Evolutionary conservation across 2,329 filamentous ascomycete species (phyloP).

Genomic region (Epicoccum nigrum): DNA sequence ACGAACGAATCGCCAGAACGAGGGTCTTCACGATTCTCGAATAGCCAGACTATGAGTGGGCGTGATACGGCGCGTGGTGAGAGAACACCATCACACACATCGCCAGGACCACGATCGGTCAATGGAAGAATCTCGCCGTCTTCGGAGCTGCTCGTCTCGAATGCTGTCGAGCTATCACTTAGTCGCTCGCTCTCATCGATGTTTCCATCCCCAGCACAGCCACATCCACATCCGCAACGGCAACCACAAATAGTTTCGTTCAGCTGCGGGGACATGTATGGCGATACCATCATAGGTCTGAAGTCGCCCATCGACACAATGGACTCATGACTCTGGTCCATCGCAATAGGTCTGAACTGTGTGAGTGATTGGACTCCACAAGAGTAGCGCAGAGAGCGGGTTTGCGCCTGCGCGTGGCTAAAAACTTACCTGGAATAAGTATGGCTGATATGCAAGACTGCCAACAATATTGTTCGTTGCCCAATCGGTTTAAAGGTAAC

Average conservation of each 20-base stretch:
- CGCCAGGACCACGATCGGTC: not conserved
- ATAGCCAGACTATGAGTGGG: not conserved
- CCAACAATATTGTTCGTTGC: not conserved
- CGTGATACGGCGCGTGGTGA: not conserved
- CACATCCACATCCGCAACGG: conserved; percentile 31
- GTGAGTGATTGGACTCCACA: too few species aligned
- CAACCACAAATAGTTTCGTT: conserved; percentile 33
- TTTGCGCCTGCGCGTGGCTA: not conserved
- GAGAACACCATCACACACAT: not conserved
- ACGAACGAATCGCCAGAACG: not conserved
- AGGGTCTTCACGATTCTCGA: not conserved
- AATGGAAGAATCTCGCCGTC: not conserved
- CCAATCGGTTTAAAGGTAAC: not conserved
- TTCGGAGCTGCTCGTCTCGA: conserved; percentile 3
- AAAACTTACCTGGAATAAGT: not conserved
- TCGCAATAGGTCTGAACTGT: not conserved
- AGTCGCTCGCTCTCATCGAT: conserved; percentile 8
- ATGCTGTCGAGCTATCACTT: conserved; percentile 8
- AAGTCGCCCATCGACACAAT: conserved; percentile 3
- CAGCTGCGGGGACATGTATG: conserved; percentile 27
- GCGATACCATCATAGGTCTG: conserved; percentile 13
- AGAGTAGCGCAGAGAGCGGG: not conserved
- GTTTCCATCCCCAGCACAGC: conserved; percentile 15
- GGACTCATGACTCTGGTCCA: conserved; percentile 8
- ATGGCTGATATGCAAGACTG: not conserved